Conservation (phyloP, 495 filamentous ascomycete genomes). For the Neurospora sublineolata region DNA sequence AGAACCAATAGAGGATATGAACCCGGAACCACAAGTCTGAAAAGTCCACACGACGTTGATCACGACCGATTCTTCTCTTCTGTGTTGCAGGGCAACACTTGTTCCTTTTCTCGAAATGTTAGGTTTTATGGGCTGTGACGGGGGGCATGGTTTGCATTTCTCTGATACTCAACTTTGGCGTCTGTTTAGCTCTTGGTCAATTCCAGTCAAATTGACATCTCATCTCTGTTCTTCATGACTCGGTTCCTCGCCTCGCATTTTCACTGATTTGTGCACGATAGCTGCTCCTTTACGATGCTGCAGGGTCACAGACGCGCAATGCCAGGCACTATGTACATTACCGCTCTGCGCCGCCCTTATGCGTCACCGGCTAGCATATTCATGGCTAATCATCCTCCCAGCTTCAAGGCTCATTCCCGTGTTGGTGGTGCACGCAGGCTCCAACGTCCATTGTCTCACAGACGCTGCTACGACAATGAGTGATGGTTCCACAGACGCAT, state of each 20-base stretch:
- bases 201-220: neutral
- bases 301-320: neutral
- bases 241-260: neutral
- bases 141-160: neutral
- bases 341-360: neutral
- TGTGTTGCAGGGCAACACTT: neutral
- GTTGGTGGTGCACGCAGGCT: neutral
- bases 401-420: neutral
- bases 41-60: neutral
- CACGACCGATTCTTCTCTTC: neutral
- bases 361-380: neutral
- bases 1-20: constrained; percentile 17
- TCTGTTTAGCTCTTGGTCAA: neutral
- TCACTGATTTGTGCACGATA: neutral
- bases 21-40: neutral
- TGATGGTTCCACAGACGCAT: neutral
- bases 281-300: neutral
- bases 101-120: neutral
- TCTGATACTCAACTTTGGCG: neutral
- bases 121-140: neutral
- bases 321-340: neutral
- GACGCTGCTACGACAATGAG: neutral
- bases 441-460: neutral
- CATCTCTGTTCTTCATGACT: neutral
- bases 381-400: neutral